Percentiles rank a stretch among this genome's conserved stretches.
Conservation (phyloP, 2,329 filamentous ascomycete species). For the Monilinia vaccinii-corymbosi region DNA sequence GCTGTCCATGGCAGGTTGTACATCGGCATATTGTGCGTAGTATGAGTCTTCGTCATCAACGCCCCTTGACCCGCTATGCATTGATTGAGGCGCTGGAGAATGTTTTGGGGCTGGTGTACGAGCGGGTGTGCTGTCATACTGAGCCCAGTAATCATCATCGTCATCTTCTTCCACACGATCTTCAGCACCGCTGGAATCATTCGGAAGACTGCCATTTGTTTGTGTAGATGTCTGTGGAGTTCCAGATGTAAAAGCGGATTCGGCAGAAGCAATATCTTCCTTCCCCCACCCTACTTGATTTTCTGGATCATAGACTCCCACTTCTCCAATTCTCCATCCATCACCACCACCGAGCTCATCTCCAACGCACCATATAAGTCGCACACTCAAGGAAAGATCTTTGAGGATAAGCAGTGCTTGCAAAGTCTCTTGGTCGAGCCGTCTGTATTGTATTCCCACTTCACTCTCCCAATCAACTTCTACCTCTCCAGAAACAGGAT, state of each 20-base stretch:
- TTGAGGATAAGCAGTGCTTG: constrained; percentile 55
- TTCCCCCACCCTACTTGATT: constrained; percentile 42
- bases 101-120: constrained; percentile 52
- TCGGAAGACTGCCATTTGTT: not conserved
- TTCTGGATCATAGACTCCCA: constrained; percentile 49
- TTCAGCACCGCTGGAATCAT: not conserved
- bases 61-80: constrained; percentile 5
- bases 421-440: constrained; percentile 68
- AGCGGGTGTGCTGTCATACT: constrained; percentile 63
- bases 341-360: constrained; percentile 45
- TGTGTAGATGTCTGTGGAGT: not conserved
- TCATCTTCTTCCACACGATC: constrained; percentile 42
- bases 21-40: constrained; percentile 66
- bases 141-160: constrained; percentile 71
- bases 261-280: constrained; percentile 48
- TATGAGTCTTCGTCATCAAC: constrained; percentile 57
- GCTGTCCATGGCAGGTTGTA: constrained; percentile 72
- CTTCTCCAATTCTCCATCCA: constrained; percentile 66
- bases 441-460: constrained; percentile 51
- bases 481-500: constrained; percentile 71
- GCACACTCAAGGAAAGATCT: constrained; percentile 53
- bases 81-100: constrained; percentile 48
- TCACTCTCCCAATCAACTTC: constrained; percentile 63
- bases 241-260: constrained; percentile 40
- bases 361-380: constrained; percentile 60